These are phyloP conservation scores for Parascedosporium putredinis DNA, from an alignment of 2,329 filamentous ascomycete genomes.

Conservation along the genomic window DNA sequence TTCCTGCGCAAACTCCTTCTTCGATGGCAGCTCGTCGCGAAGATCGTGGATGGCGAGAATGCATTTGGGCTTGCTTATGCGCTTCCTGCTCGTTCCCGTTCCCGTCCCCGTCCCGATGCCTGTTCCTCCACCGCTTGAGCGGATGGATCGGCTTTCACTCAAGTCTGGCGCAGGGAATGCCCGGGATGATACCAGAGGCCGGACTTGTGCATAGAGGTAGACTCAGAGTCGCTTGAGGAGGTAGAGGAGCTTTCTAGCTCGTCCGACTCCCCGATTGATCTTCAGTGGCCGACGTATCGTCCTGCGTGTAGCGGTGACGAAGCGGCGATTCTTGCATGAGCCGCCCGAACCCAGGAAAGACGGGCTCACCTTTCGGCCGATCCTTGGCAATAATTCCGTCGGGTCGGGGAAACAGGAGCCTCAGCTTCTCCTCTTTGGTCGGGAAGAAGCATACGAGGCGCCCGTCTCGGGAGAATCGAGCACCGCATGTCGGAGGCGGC, in stretches of 20 bases:
- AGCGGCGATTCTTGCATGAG: constrained; percentile 40
- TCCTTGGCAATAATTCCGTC: constrained; percentile 16
- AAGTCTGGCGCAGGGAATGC: constrained; percentile 41
- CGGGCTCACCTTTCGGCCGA: constrained; percentile 39
- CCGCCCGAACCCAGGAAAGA: constrained; percentile 49
- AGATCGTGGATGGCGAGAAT: constrained; percentile 65
- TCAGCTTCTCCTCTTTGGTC: constrained; percentile 52
- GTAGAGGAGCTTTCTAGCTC: constrained; percentile 35
- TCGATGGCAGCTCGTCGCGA: constrained; percentile 63
- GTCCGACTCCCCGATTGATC: constrained; percentile 39
- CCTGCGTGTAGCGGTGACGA: constrained; percentile 33
- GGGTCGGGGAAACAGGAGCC: constrained; percentile 26
- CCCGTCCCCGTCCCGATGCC: constrained; percentile 35
- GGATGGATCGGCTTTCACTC: constrained; percentile 46
- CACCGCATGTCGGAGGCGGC: constrained; percentile 47
- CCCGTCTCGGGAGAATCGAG: constrained; percentile 51
- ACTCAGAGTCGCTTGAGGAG: constrained; percentile 50
- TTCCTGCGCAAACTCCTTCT: constrained; percentile 61
- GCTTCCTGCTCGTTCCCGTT: constrained; percentile 32
- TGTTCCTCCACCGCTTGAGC: constrained; percentile 50
- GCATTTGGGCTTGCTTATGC: constrained; percentile 47
- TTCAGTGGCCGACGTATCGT: constrained; percentile 41
- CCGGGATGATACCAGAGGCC: constrained; percentile 45
- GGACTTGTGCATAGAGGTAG: constrained; percentile 50
- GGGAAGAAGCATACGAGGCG: constrained; percentile 59